Percentiles rank a stretch among this genome's conserved stretches.
Evolutionary conservation across 345 rosid species (phyloP).

Genomic region (Citrus inodora): DNA sequence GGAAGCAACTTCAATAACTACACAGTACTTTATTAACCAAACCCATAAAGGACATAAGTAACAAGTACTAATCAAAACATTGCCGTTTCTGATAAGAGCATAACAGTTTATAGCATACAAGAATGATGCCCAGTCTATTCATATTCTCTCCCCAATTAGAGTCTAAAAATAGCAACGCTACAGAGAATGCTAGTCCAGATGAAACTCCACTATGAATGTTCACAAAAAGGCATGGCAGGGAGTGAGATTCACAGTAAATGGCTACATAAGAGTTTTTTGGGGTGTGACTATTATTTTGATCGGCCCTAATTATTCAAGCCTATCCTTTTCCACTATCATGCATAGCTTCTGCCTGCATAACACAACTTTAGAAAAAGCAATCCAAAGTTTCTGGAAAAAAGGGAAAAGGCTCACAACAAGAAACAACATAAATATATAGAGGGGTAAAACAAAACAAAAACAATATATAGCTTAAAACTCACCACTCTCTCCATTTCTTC

Average conservation of each 20-base stretch:
- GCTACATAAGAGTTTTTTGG: not conserved
- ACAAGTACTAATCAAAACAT: not conserved
- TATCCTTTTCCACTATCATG: not conserved
- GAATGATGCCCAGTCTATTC: not conserved
- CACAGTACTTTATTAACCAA: not conserved
- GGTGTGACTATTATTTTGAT: not conserved
- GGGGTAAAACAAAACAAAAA: not conserved
- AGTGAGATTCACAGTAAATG: not conserved
- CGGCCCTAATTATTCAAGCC: not conserved
- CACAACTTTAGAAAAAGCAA: not conserved
- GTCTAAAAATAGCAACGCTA: not conserved
- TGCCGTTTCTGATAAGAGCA: not conserved
- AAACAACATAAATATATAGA: not conserved
- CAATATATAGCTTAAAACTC: conserved; percentile 25
- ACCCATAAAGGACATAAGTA: not conserved
- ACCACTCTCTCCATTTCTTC: conserved; percentile 99
- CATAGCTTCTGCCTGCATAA: not conserved
- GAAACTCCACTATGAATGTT: not conserved
- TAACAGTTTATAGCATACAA: not conserved
- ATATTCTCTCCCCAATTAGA: not conserved
- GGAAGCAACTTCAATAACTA: too few species aligned
- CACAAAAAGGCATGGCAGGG: not conserved
- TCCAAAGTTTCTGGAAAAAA: not conserved
- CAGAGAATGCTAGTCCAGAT: not conserved
- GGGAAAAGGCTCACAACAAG: not conserved